Evolutionary conservation across 768 basidiomycete genomes (phyloP).

Genomic region (Boletus subcaerulescens): DNA sequence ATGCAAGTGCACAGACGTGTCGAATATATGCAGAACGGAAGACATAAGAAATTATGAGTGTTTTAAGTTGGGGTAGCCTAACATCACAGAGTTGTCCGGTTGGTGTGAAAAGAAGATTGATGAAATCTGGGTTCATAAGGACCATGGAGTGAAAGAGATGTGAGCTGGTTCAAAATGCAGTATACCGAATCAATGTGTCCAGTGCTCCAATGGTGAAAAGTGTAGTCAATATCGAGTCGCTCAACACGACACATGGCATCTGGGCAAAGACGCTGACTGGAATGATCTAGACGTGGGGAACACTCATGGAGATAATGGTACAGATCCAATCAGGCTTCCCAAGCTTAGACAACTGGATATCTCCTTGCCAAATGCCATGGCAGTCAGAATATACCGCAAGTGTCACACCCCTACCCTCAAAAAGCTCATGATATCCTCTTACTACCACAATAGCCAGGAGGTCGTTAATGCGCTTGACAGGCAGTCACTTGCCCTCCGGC

Average conservation of each 20-base stretch:
- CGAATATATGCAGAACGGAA: neutral
- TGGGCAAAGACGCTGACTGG: no score
- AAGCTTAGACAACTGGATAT: neutral
- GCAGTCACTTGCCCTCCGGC: neutral
- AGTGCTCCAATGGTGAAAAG: neutral
- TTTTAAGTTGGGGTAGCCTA: neutral
- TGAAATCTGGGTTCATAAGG: neutral
- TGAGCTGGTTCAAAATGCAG: neutral
- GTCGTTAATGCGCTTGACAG: no score
- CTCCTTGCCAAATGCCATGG: neutral
- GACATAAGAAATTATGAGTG: neutral
- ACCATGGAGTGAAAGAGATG: neutral
- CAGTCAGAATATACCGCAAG: neutral
- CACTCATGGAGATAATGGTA: no score
- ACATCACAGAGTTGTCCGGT: neutral
- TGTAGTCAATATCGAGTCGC: neutral
- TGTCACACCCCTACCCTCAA: neutral
- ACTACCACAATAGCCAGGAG: neutral
- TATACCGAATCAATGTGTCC: neutral
- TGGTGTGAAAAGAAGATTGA: neutral
- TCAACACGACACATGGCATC: neutral
- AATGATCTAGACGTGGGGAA: no score
- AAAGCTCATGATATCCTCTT: neutral
- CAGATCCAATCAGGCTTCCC: neutral
- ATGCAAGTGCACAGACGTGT: neutral